Conservation (phyloP, 2,329 filamentous ascomycete genomes). For the Fusarium sp. region DNA sequence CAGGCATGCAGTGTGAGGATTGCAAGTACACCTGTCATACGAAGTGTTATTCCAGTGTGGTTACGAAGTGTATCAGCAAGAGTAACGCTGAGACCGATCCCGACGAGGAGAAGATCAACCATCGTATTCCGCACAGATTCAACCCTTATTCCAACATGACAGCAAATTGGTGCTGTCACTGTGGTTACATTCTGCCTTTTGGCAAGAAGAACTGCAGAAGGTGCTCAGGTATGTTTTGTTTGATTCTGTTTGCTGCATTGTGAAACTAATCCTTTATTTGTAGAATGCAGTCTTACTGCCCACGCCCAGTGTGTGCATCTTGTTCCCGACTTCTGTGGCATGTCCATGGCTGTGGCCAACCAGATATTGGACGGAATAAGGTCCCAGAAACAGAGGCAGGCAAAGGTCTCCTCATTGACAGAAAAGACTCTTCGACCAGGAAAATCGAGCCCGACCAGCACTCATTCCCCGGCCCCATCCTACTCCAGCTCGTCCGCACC, state of each 20-base stretch:
- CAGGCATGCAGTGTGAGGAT: conserved; percentile 98
- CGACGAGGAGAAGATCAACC: conserved; percentile 99
- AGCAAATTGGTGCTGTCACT: conserved; percentile 99
- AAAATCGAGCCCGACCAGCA: conserved; percentile 59
- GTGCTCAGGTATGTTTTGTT: conserved; percentile 75
- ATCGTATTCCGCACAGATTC: conserved; percentile 97
- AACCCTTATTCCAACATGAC: conserved; percentile 97
- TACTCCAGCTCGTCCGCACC: conserved; percentile 49
- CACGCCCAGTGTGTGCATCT: conserved; percentile 93
- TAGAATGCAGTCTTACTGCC: conserved; percentile 91
- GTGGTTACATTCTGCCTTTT: conserved; percentile 93
- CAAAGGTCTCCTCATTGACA: conserved; percentile 68
- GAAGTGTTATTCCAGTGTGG: conserved; percentile 95
- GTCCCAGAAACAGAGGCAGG: conserved; percentile 76
- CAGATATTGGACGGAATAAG: conserved; percentile 90
- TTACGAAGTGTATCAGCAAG: conserved; percentile 99
- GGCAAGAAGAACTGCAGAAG: conserved; percentile 95
- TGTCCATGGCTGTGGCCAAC: conserved; percentile 98
- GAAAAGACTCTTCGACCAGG: conserved; percentile 73
- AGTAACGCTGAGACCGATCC: conserved; percentile 98
- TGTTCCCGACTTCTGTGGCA: conserved; percentile 98
- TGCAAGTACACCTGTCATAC: conserved; percentile 99
- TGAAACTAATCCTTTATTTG: conserved; percentile 46
- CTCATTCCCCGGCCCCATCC: conserved; percentile 50
- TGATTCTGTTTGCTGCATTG: neutral